phyloP scores from a whole-genome alignment of 208 protist genomes.

The Crithidia sp. region DNA sequence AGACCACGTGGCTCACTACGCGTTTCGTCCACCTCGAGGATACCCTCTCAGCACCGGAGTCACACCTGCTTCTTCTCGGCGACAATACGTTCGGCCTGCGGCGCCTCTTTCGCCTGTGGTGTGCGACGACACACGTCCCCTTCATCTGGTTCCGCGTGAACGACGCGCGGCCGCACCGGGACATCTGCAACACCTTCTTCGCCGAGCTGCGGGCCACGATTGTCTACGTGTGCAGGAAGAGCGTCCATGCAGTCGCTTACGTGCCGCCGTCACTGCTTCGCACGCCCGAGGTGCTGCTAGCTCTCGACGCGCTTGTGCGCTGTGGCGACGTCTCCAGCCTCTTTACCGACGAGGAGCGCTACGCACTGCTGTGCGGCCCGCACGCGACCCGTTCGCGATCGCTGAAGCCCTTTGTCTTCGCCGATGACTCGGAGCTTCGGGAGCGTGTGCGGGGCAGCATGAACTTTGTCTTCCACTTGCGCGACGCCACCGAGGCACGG shows the following conservation, averaged over 20 bases:
- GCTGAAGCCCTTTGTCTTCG: slow-evolving; percentile 35
- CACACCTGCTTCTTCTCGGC: slow-evolving; percentile 61
- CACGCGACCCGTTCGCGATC: slow-evolving; percentile 25
- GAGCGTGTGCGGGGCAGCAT: slow-evolving; percentile 62
- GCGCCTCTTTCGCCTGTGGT: slow-evolving; percentile 65
- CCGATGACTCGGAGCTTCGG: slow-evolving; percentile 59
- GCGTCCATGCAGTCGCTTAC: slow-evolving; percentile 58
- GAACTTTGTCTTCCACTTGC: slow-evolving; percentile 63
- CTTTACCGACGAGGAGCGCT: slow-evolving; percentile 70
- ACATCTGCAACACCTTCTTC: slow-evolving; percentile 43
- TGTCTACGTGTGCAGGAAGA: slow-evolving; percentile 47
- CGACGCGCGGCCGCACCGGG: slow-evolving; percentile 1
- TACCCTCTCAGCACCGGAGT: slow-evolving; percentile 33
- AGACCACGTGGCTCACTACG: slow-evolving; percentile 63
- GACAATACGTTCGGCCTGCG: slow-evolving; percentile 50
- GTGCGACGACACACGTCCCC: slow-evolving; percentile 46
- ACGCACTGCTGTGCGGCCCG: slow-evolving; percentile 44
- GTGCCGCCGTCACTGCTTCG: slow-evolving; percentile 58
- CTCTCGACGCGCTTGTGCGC: slow-evolving; percentile 64
- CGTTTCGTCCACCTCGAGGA: slow-evolving; percentile 29
- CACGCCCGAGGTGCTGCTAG: slow-evolving; percentile 45
- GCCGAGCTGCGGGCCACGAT: slow-evolving; percentile 63
- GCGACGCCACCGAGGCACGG: slow-evolving; percentile 38
- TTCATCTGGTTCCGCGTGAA: slow-evolving; percentile 59
- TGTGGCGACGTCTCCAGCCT: slow-evolving; percentile 70